Conservation (phyloP, 305 asterid genomes). For the Plantago coronopus region DNA sequence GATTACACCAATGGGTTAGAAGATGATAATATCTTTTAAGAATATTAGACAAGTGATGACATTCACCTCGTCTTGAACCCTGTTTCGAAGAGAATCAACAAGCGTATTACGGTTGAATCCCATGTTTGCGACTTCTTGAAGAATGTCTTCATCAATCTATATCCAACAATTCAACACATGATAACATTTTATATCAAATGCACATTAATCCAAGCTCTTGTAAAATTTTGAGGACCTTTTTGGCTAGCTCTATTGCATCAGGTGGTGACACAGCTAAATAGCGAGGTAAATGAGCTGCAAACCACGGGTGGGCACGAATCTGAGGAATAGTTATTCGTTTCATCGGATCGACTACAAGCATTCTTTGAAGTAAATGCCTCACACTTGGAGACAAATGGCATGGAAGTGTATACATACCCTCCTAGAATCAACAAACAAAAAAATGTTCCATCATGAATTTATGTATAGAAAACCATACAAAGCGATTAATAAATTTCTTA, state of each 20-base stretch:
- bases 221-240: constrained; percentile 25
- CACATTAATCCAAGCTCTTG: too few relatives aligned
- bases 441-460: background rate
- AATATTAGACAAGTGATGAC: constrained; percentile 19
- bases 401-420: constrained; percentile 84
- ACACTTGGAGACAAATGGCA: constrained; percentile 85
- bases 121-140: constrained; percentile 72
- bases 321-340: constrained; percentile 68
- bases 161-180: constrained; percentile 17
- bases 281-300: constrained; percentile 74
- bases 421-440: constrained; percentile 38
- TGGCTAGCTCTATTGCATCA: constrained; percentile 53
- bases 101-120: constrained; percentile 63
- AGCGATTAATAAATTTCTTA: too few relatives aligned
- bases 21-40: constrained; percentile 5
- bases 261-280: constrained; percentile 83
- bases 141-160: constrained; percentile 83
- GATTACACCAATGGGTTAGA: constrained; percentile 27
- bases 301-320: constrained; percentile 84
- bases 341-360: constrained; percentile 88
- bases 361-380: constrained; percentile 70
- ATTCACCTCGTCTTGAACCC: constrained; percentile 63
- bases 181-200: too few relatives aligned
- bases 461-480: too few relatives aligned
- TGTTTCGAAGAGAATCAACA: constrained; percentile 66